These are phyloP conservation scores for Anthostomella pinea DNA, from an alignment of 2,329 filamentous ascomycete species.

Conservation along the genomic window DNA sequence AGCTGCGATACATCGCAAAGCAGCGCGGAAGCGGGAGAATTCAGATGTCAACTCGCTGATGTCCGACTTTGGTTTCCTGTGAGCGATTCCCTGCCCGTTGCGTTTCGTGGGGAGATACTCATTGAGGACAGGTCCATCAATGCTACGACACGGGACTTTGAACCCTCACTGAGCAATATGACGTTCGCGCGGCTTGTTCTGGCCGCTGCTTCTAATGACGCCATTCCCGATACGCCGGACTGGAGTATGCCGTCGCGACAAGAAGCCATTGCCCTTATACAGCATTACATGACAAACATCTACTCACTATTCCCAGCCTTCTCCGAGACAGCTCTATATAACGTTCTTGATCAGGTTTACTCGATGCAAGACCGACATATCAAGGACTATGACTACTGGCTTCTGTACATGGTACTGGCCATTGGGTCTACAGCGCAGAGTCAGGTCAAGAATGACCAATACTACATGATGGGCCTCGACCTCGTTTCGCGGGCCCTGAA, in stretches of 20 bases:
- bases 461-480: slow-evolving; percentile 55
- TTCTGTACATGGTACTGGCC: slow-evolving; percentile 84
- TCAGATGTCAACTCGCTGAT: slow-evolving; percentile 88
- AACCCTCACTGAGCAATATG: slow-evolving; percentile 82
- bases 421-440: slow-evolving; percentile 76
- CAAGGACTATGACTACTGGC: slow-evolving; percentile 74
- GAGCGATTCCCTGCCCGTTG: slow-evolving; percentile 31
- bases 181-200: slow-evolving; percentile 88
- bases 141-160: slow-evolving; percentile 90
- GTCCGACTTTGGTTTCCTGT: slow-evolving; percentile 91
- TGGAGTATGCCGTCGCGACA: slow-evolving; percentile 69
- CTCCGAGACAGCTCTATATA: slow-evolving; percentile 73
- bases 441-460: slow-evolving; percentile 62
- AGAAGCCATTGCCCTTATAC: slow-evolving; percentile 65
- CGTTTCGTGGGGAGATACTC: slow-evolving; percentile 11
- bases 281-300: slow-evolving; percentile 82
- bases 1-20: slow-evolving; percentile 63
- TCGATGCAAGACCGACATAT: slow-evolving; percentile 63
- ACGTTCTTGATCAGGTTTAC: slow-evolving; percentile 79
- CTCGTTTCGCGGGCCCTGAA: slow-evolving; percentile 65
- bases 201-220: slow-evolving; percentile 74
- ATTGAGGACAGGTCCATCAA: slow-evolving; percentile 70
- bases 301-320: slow-evolving; percentile 81
- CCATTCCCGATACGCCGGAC: slow-evolving; percentile 60
- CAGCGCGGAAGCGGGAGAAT: slow-evolving; percentile 66